Conservation (phyloP, 2,329 filamentous ascomycete genomes). For the Hypoxylon sp. region DNA sequence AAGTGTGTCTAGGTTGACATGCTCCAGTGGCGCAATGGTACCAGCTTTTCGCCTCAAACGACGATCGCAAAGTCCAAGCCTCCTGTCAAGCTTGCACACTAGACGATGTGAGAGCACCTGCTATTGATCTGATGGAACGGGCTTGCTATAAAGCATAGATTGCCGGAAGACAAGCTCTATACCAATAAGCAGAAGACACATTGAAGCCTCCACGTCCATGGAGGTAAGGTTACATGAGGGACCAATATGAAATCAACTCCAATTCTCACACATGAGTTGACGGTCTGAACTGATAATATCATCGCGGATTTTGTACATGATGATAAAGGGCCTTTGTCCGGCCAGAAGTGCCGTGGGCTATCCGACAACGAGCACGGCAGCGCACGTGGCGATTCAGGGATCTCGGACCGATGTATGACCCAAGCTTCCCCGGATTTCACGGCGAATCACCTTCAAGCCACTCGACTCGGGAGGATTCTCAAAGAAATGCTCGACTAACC, state of each 20-base stretch:
- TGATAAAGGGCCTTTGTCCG: not conserved
- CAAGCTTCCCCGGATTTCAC: constrained; percentile 17
- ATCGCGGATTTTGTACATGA: constrained; percentile 8
- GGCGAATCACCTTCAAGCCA: constrained; percentile 15
- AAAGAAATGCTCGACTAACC: constrained; percentile 25
- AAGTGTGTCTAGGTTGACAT: not conserved
- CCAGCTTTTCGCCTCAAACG: not conserved
- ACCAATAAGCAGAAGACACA: not conserved
- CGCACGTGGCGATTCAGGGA: constrained; percentile 23
- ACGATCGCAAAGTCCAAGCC: not conserved
- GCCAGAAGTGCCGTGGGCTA: not conserved
- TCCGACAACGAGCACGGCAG: constrained; percentile 1
- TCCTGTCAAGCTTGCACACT: not conserved
- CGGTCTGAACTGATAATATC: not conserved
- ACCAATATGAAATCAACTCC: not conserved
- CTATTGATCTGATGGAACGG: not conserved
- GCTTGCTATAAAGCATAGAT: constrained; percentile 2
- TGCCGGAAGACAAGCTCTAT: not conserved
- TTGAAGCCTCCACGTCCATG: too few relatives aligned
- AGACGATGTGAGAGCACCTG: not conserved
- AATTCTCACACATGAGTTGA: not conserved
- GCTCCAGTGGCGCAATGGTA: not conserved
- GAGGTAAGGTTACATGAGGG: too few relatives aligned
- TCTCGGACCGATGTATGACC: constrained; percentile 12
- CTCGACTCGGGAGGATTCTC: not conserved